A percentile compares a stretch with the other conserved stretches of the same genome.
These are phyloP conservation scores for Eucalyptus erythrocorys DNA, from an alignment of 345 rosid species.

Conservation along the genomic window DNA sequence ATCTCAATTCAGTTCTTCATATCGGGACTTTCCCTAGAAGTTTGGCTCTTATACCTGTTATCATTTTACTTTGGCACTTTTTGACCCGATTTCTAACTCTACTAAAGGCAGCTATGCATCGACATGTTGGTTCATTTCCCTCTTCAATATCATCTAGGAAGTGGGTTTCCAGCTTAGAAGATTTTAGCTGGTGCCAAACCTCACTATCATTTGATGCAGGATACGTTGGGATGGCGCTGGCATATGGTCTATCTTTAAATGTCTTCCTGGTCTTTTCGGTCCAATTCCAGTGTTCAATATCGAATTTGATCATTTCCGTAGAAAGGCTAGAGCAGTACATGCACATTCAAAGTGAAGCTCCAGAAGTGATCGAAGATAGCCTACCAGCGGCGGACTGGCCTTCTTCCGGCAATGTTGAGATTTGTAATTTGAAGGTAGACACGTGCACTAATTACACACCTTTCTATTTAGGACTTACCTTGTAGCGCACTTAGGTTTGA, in stretches of 20 bases:
- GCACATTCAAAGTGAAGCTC: constrained; percentile 55
- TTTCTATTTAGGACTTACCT: neutral
- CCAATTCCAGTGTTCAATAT: constrained; percentile 30
- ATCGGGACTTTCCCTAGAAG: neutral
- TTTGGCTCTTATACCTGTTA: neutral
- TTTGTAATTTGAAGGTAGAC: constrained; percentile 36
- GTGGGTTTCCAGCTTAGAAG: neutral
- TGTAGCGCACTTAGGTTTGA: neutral
- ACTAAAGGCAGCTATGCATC: neutral
- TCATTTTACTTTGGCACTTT: neutral
- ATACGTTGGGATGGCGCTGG: constrained; percentile 48
- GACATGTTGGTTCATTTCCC: neutral
- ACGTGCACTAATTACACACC: neutral
- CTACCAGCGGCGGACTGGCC: constrained; percentile 40
- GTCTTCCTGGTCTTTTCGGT: constrained; percentile 25
- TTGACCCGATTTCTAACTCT: neutral
- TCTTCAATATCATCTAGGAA: neutral
- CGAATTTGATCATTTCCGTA: constrained; percentile 37
- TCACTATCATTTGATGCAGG: constrained; percentile 9
- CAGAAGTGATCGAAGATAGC: constrained; percentile 27
- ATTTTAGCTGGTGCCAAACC: neutral
- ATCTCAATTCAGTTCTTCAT: neutral
- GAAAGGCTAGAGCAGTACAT: constrained; percentile 59
- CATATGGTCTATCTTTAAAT: constrained; percentile 55
- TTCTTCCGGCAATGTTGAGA: constrained; percentile 32